Evolutionary conservation across 2,329 filamentous ascomycete genomes (phyloP).

Genomic region (Colletotrichum trifolii): DNA sequence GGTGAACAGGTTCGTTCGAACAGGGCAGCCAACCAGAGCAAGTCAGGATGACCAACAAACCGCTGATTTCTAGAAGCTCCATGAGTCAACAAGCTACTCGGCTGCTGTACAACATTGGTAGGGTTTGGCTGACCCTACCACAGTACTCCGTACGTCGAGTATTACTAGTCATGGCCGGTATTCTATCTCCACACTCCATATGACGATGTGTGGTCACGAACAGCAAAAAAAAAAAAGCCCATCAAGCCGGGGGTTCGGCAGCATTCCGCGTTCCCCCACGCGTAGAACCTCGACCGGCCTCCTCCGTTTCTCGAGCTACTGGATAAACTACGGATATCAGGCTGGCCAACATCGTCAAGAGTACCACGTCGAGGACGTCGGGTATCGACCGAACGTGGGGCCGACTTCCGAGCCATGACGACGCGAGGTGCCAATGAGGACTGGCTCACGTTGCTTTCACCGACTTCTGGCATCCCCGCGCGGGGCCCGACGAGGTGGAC

Average conservation of each 20-base stretch:
- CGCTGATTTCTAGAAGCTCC: neutral
- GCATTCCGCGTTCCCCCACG: constrained; percentile 19
- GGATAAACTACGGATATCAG: constrained; percentile 14
- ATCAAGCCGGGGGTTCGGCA: constrained; percentile 17
- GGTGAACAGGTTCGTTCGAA: too few species aligned
- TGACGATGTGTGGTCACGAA: constrained; percentile 8
- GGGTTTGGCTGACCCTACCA: too few species aligned
- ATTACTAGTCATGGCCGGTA: constrained; percentile 27
- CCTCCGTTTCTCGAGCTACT: constrained; percentile 12
- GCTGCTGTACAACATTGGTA: too few species aligned
- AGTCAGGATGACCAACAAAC: neutral
- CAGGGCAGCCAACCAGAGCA: too few species aligned
- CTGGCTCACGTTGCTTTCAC: constrained; percentile 12
- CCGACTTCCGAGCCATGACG: constrained; percentile 26
- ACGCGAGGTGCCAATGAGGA: constrained; percentile 12
- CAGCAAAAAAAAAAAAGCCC: too few species aligned
- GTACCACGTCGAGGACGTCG: constrained; percentile 7
- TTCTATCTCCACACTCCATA: constrained; percentile 18
- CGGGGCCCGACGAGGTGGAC: constrained; percentile 3
- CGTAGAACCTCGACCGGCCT: neutral
- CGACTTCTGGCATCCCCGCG: constrained; percentile 12
- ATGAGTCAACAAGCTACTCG: constrained; percentile 17
- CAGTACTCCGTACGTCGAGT: too few species aligned
- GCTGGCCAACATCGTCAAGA: neutral
- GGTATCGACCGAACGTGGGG: constrained; percentile 18